Base-by-base conservation (phyloP, 2,329 filamentous ascomycete species). In the Trichoderma sp. region DNA sequence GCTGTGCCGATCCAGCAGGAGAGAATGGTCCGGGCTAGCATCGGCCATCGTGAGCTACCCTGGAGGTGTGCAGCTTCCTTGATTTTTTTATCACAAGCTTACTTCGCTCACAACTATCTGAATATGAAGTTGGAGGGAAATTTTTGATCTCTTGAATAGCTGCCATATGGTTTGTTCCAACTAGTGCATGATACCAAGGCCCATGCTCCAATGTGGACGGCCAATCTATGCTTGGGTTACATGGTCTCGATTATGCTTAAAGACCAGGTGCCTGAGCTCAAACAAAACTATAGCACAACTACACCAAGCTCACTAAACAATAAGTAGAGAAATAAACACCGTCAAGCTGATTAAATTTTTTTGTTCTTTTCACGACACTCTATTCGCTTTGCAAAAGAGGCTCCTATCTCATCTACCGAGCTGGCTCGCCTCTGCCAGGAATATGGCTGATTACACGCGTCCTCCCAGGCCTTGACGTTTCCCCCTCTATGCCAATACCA, bases 321-420 rank as follows among this genome's bases (percentile, higher is more conserved):
- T 2, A 49, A 13, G 10, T 49, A 24, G 11, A 47, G 16, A 40
- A 14, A 16, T 7, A 56, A 29, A 31, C 16, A 37, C 2, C 19
- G 37, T n/a, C 55, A 35, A 10, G 21, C 14, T 27, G 19, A 55
- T 55, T 55, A 55, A 4, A 1, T 29, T 24, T 21, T 55, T 27
- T 29, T 27, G n/a, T 55, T 49, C 47, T 49, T 49, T 63, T 64
- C n/a, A 56, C 63, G 40, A 58, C 40, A 64, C 35, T 69, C 56
- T 70, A 52, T 57, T 70, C 68, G 68, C 49, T 70, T 43, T 62
- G 68, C 56, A 57, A 62, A 68, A 56, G 68, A 67, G 47, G 56
- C 57, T 47, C 16, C 53, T 6, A 52, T 62, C 68, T 58, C 61
- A 68, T 70, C 47, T 70, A 70, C 56, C 31, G 57, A 61, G 68